Evolutionary conservation across 2,329 filamentous ascomycete species (phyloP), one percentile per base, ranked within the genome.

Genomic region (Teratosphaeria epicoccoides): DNA sequence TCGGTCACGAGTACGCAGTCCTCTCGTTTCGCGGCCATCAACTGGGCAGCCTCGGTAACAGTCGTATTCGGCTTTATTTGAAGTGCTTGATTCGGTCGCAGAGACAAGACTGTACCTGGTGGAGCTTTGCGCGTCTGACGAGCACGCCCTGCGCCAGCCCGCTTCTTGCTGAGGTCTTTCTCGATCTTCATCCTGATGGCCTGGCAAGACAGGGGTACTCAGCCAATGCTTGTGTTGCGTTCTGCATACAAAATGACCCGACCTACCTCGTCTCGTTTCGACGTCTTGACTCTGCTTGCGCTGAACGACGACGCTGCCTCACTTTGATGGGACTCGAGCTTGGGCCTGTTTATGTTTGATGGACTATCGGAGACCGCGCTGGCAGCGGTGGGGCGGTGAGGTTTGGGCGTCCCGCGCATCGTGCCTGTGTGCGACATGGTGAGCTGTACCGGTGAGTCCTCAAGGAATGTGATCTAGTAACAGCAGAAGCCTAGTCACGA

Each of bases 21-120:
- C 71, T 98, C 93, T 63, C 93, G 81, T 79, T 98, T 98, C 48
- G 93, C 93, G 51, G 93, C 93, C 93, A 98, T 98, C 66, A 98
- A 77, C 76, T 98, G 93, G 40, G 93, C 93, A 47, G 93, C 93
- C 73, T 98, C 93, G 57, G 93, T 85, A 52, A 98, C 91, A 47
- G 88, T 95, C 24, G 89, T 96, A 58, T 78, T 81, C 49, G 93
- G 93, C 75, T 97, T 97, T 73, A 98, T 97, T 75, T 98, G 93
- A 17, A 98, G 83, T 44, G 93, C 93, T 64, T 87, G 88, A 68
- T 90, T 96, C 50, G 93, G 93, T 73, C 94, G 94, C 57, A 98
- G 79, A 64, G 93, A 88, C 55, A 98, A 85, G 55, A 98, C 93
- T 52, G 91, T 96, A 61, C 93, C 93, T 2, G 93, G 93, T 54